Base-by-base conservation (phyloP, 108 stramenopile genomes). In the Conticribra guillardii region DNA sequence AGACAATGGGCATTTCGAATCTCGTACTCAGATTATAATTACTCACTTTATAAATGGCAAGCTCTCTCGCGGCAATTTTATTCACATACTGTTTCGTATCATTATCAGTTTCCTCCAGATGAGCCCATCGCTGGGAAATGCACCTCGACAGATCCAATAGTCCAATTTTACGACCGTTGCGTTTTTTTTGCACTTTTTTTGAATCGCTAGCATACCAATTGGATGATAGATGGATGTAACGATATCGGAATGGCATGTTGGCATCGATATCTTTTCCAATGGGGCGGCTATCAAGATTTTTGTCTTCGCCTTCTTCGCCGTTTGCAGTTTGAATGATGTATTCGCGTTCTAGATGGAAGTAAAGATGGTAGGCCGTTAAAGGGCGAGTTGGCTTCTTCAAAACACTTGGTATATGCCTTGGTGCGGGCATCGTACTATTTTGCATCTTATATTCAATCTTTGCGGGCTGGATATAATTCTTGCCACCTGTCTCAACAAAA, bases 131-230 rank as follows among this genome's bases (percentile, higher is more conserved):
- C n/a, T 60, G 53, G 5, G 84, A 83, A 44, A 90, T 84, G 9
- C 61, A 45, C 21, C 81, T 60, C 7, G 89, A 85, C 61, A 90
- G 60, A 23, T 90, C 89, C 7, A 76, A 71, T 50, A 90, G 88
- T 14, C 85, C 87, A 27, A 90, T 90, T 18, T 87, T 85, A 64
- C 88, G 89, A 41, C 79, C 76, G 60, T 87, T 87, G 30, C 89
- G 73, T 59, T 90, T 85, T 30, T 52, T 65, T 4, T 73, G 67
- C 23, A 58, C 64, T 19, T 64, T 52, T 0, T 51, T 46, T 18
- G 50, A 52, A 26, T 49, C 62, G 14, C 61, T 54, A 1, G 55
- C 63, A 30, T 58, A 64, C 72, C 72, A 73, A 28, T 73, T 47
- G 2, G 54, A 45, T 11, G 30, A 30, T 4, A 73, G 56, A 23